Evolutionary conservation across 2,329 filamentous ascomycete species (phyloP).

Genomic region (Thermothelomyces thermophilus): DNA sequence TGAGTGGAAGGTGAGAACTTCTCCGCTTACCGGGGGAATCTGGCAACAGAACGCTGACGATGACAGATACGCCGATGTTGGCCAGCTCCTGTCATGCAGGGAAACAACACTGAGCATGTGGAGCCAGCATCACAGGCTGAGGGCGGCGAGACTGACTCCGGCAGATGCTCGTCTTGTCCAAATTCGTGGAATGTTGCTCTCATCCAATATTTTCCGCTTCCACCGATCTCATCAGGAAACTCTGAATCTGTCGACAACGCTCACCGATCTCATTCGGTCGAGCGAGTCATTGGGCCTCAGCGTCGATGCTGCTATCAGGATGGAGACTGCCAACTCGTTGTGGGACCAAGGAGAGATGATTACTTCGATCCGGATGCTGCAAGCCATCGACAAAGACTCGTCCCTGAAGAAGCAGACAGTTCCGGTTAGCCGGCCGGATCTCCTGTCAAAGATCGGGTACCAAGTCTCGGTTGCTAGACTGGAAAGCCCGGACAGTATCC

Average conservation of each 20-base stretch:
- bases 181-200: constrained; percentile 67
- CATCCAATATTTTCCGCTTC: constrained; percentile 67
- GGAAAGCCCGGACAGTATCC: constrained; percentile 85
- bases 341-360: constrained; percentile 93
- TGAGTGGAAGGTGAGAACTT: constrained; percentile 58
- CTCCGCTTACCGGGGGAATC: background rate
- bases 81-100: constrained; percentile 72
- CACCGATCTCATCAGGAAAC: constrained; percentile 83
- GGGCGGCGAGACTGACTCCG: constrained; percentile 49
- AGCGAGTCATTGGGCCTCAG: constrained; percentile 66
- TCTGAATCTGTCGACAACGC: constrained; percentile 72
- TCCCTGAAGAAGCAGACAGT: constrained; percentile 64
- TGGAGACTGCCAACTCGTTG: constrained; percentile 81
- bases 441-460: constrained; percentile 82
- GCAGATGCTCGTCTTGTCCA: constrained; percentile 64
- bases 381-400: constrained; percentile 58
- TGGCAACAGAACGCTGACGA: constrained; percentile 20
- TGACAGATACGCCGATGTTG: constrained; percentile 65
- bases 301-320: constrained; percentile 68
- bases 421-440: constrained; percentile 63
- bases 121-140: constrained; percentile 60
- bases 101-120: constrained; percentile 77
- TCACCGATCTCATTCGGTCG: constrained; percentile 68
- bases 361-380: constrained; percentile 82
- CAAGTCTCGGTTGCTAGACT: constrained; percentile 84